Conservation (phyloP, 2,329 filamentous ascomycete species). For the Davidsoniella eucalypti region DNA sequence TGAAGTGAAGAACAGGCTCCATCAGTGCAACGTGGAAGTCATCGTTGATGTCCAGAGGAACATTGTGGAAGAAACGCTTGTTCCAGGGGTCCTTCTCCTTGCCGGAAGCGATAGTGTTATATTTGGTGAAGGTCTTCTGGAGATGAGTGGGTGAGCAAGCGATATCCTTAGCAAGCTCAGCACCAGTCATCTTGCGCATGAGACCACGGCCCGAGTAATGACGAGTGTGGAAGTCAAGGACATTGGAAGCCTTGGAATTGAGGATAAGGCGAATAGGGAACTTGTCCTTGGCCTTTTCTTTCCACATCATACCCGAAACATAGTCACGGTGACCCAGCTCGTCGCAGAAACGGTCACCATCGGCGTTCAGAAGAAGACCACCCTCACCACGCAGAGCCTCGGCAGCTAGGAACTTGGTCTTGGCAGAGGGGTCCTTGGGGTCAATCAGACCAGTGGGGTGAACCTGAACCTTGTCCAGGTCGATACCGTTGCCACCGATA, state of each 20-base stretch:
- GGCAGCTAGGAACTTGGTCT: slow-evolving; percentile 98
- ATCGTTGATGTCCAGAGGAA: slow-evolving; percentile 77
- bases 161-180: slow-evolving; percentile 92
- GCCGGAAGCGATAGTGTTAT: slow-evolving; percentile 89
- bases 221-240: slow-evolving; percentile 97
- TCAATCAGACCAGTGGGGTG: slow-evolving; percentile 96
- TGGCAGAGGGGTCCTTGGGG: slow-evolving; percentile 91
- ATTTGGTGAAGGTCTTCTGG: slow-evolving; percentile 78
- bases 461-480: slow-evolving; percentile 99
- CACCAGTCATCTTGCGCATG: slow-evolving; percentile 98
- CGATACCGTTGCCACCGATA: slow-evolving; percentile 94
- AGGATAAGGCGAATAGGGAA: slow-evolving; percentile 93
- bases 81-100: slow-evolving; percentile 95
- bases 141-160: slow-evolving; percentile 79
- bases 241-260: slow-evolving; percentile 98
- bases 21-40: slow-evolving; percentile 92
- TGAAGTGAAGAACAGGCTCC: slow-evolving; percentile 99
- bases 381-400: slow-evolving; percentile 98
- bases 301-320: slow-evolving; percentile 98
- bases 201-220: slow-evolving; percentile 97
- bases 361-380: slow-evolving; percentile 84
- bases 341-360: slow-evolving; percentile 94
- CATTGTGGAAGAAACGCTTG: slow-evolving; percentile 99
- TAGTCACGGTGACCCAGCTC: slow-evolving; percentile 98
- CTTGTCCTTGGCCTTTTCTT: slow-evolving; percentile 92